Conservation (phyloP, 352 stramenopile genomes). For the Pythium periplocum region DNA sequence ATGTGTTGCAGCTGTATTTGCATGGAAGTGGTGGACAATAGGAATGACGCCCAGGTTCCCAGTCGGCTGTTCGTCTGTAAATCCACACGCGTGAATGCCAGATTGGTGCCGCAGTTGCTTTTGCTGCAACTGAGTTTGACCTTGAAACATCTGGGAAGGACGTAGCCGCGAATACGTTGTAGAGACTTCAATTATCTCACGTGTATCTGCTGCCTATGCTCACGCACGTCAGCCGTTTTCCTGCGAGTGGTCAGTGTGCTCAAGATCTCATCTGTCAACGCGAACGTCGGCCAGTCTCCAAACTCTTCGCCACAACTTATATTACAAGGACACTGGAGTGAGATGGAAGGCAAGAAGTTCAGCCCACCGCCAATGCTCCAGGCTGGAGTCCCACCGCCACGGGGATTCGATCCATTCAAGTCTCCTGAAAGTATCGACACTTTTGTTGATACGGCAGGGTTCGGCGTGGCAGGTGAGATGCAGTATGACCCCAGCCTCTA, state of each 20-base stretch:
- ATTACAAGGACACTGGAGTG: neutral
- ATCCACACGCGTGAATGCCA: neutral
- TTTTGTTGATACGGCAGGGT: neutral
- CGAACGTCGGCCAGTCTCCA: neutral
- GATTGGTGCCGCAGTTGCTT: neutral
- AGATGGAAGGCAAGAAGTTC: neutral
- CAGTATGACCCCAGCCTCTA: neutral
- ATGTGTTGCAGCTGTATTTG: neutral
- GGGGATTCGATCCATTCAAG: neutral
- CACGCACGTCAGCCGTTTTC: neutral
- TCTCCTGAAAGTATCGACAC: neutral
- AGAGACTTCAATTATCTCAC: neutral
- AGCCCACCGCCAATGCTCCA: neutral
- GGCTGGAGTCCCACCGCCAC: neutral
- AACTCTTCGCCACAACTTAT: neutral
- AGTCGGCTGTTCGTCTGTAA: neutral
- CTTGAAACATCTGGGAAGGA: neutral
- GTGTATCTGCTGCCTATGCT: neutral
- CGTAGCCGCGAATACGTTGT: neutral
- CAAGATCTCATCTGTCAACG: neutral
- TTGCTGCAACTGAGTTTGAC: neutral
- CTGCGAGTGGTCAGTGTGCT: neutral
- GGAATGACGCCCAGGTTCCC: neutral
- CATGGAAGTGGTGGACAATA: neutral
- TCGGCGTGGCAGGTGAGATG: neutral